Evolutionary conservation across 2,329 filamentous ascomycete species (phyloP), one percentile per base, ranked within the genome.

Genomic region (Epichloe bromicola): DNA sequence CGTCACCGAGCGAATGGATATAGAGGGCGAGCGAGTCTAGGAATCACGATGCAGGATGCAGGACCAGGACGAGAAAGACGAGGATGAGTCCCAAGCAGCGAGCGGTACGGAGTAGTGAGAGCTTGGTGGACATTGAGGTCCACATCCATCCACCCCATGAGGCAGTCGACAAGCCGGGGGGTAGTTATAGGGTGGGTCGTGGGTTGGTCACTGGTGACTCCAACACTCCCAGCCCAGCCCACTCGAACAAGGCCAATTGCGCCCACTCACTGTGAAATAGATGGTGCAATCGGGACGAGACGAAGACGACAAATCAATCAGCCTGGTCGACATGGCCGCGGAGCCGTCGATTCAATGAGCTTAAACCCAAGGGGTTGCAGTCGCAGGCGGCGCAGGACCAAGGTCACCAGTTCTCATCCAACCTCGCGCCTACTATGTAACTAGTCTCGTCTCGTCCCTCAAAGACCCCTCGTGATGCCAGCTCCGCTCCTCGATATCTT

Each of bases 121-220:
- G 26, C 42, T 4, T 30, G 30, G 14, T 46, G 45, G 45, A 49
- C 38, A 36, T 17, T 12, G 26, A 34, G 34, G 43, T 37, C 41
- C 23, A 10, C 33, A 44, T 39, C 30, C 30, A 12, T 48, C 20
- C 48, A 45, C 45, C 39, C 26, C 51, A 45, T 45, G 51, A 48
- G 51, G 36, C 51, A 50, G 48, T 53, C 50, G 48, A 50, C 44
- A 53, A 50, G 48, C 50, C 50, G 30, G 30, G n/a, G n/a, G n/a
- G n/a, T n/a, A n/a, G n/a, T n/a, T n/a, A n/a, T n/a, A n/a, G n/a
- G 30, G 30, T 30, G 26, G 26, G 30, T 30, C 26, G 8, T 30
- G 26, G 26, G 26, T 30, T 3, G 30, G 23, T 26, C 23, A 26
- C 23, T 26, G 23, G 23, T 30, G 26, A 30, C 26, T 30, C 26